Evolutionary conservation across 129 eudicot genomes (phyloP), one percentile per base, ranked within the genome.

Genomic region (Tagetes patula): DNA sequence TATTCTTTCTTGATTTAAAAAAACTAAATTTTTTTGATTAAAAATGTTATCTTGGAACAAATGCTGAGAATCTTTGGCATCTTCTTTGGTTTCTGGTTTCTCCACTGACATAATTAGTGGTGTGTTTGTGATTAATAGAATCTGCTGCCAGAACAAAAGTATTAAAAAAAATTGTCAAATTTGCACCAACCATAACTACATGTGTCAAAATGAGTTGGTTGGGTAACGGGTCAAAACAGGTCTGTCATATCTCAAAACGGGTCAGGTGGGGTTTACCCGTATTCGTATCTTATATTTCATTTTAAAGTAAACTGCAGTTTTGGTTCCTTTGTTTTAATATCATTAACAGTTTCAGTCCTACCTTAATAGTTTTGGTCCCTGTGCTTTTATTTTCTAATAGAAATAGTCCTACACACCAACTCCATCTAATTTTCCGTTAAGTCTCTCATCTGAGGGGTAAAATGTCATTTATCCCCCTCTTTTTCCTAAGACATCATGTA

Each of bases 11-110:
- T 75, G 79, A 75, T 63, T 49, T 74, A 1, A 48, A 34, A 64
- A 48, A 49, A 43, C 12, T 34, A 10, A 37, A 60, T 50, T 64
- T 40, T 3, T 43, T 58, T 41, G 27, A 30, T 0, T 12, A 73
- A 73, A 34, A 50, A 50, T 70, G 11, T 70, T 62, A 70, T 48
- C 72, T 71, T 71, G 72, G 82, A 53, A 78, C 73, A 42, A 63
- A 63, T 71, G 82, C 59, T 62, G 41, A 54, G 82, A 78, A 78
- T 78, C 73, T 78, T 78, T 71, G 77, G 77, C 73, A 78, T 78
- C 77, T 42, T 71, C 70, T 43, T 76, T 69, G 80, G 69, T 68
- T 45, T 69, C 40, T 69, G 80, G 69, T 68, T 45, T 69, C 40
- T 69, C 41, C 69, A 47, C 80, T 66, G 75, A 68, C 80, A 76